Conservation (phyloP, 176 grass and related monocot genomes). For the Canna indica region DNA sequence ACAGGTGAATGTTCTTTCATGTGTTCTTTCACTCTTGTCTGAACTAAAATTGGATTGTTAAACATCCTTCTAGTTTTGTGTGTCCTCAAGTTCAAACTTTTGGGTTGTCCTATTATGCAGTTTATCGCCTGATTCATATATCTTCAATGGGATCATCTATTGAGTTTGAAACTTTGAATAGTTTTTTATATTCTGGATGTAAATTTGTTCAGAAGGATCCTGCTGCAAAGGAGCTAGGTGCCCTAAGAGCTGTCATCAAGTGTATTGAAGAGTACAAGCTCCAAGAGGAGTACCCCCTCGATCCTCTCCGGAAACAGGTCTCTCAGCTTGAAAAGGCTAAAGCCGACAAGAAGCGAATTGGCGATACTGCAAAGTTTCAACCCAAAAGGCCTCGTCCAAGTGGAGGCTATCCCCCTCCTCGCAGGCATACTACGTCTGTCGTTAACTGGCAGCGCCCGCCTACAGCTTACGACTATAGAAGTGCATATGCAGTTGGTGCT, state of each 20-base stretch:
- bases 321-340: conserved; percentile 46
- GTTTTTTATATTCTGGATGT: neutral
- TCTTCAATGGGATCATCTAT: neutral
- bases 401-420: conserved; percentile 18
- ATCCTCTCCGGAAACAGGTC: conserved; percentile 60
- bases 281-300: conserved; percentile 46
- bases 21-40: too few species aligned
- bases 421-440: conserved; percentile 15
- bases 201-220: conserved; percentile 39
- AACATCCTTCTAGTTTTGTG: too few species aligned
- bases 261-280: conserved; percentile 67
- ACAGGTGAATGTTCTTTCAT: conserved; percentile 24
- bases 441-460: conserved; percentile 34
- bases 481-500: conserved; percentile 16
- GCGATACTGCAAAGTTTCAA: conserved; percentile 24
- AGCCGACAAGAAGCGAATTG: conserved; percentile 40
- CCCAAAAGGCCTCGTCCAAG: conserved; percentile 32
- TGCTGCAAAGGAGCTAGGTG: conserved; percentile 38
- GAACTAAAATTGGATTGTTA: too few species aligned
- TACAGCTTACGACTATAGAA: conserved; percentile 26
- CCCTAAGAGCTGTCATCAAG: conserved; percentile 47
- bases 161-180: too few species aligned
- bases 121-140: neutral
- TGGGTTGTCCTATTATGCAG: neutral
- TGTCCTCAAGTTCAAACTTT: too few species aligned